Evolutionary conservation across 1,139 yeast species (phyloP), one percentile per base, ranked within the genome.

Genomic region (Arxiozyma slooffiae): DNA sequence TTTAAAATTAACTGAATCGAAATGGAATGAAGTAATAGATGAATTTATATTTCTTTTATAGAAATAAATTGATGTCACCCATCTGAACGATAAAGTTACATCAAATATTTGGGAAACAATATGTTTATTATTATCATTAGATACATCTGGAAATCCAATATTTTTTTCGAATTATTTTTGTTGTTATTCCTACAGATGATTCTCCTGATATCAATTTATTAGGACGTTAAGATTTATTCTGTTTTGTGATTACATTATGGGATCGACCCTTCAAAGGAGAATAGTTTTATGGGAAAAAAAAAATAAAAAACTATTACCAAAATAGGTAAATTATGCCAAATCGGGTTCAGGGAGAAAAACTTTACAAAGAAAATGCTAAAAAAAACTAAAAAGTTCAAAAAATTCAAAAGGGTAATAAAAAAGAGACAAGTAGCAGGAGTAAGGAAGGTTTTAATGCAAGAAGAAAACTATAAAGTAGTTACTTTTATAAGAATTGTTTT

Each of bases 11-110:
- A 52, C 53, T 17, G 53, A 55, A 8, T 58, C 58, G 16, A 57
- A 58, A 38, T 65, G 67, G 67, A 50, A 53, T 2, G 47, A 55
- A 2, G 18, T 62, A 22, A 49, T 56, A 4, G 54, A 59, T n/a
- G 51, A 48, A 9, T 46, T 55, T 2, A 50, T 57, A 22, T 18
- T 21, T 1, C 53, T 48, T 20, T 48, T 63, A 7, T 48, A 50
- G 5, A 44, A 46, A 18, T 57, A 57, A 23, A 48, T 60, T 7
- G 48, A 53, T 16, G 38, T 44, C 6, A 46, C 57, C 1, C 39
- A 50, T 5, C 14, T 17, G 7, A 56, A 52, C 22, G 61, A 58
- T 49, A 58, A 60, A 46, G 54, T 51, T 38, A 52, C 59, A 9
- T 50, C 59, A 1, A 60, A 61, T 46, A 48, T 63, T 21, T 20